Percentiles rank a stretch among this genome's conserved stretches.
These are phyloP conservation scores for Penicillium alfredii DNA, from an alignment of 495 filamentous ascomycete genomes.

Conservation along the genomic window DNA sequence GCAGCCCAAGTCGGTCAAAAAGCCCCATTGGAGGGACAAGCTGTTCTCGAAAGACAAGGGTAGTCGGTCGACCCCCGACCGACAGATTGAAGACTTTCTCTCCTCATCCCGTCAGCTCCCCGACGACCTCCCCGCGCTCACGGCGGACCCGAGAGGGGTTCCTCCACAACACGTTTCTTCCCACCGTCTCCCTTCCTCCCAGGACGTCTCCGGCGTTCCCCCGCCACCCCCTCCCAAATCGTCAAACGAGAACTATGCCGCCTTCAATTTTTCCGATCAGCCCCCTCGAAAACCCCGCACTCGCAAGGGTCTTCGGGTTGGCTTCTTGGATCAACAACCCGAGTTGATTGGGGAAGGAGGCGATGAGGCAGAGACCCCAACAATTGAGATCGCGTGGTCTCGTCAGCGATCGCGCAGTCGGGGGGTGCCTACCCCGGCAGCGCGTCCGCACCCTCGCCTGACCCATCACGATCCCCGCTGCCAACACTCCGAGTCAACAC, in stretches of 20 bases:
- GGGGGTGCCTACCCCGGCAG: constrained; percentile 4
- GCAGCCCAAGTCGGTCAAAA: constrained; percentile 35
- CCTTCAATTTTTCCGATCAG: constrained; percentile 11
- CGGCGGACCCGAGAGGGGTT: constrained; percentile 14
- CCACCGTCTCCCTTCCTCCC: constrained; percentile 21
- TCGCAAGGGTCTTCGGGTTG: constrained; percentile 62
- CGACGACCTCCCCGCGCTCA: constrained; percentile 6
- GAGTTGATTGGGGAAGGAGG: constrained; percentile 83
- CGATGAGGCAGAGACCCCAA: constrained; percentile 67
- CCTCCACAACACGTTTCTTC: constrained; percentile 13
- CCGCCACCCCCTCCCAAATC: constrained; percentile 11
- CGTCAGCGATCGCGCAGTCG: constrained; percentile 40
- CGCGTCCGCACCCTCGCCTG: constrained; percentile 8
- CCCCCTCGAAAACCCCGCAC: constrained; percentile 28
- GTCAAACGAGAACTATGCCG: constrained; percentile 14
- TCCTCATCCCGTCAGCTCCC: constrained; percentile 20
- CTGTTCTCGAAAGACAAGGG: constrained; percentile 43
- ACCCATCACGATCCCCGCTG: constrained; percentile 12
- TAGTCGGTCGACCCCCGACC: constrained; percentile 26
- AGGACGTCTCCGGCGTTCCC: constrained; percentile 17
- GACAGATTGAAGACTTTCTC: constrained; percentile 45
- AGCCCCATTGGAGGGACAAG: constrained; percentile 44
- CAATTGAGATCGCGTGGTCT: constrained; percentile 57
- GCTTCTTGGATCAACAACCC: constrained; percentile 59
- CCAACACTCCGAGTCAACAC: constrained; percentile 37